Conservation (phyloP, 257 asterid genomes). For the Dorcoceras hygrometricum region DNA sequence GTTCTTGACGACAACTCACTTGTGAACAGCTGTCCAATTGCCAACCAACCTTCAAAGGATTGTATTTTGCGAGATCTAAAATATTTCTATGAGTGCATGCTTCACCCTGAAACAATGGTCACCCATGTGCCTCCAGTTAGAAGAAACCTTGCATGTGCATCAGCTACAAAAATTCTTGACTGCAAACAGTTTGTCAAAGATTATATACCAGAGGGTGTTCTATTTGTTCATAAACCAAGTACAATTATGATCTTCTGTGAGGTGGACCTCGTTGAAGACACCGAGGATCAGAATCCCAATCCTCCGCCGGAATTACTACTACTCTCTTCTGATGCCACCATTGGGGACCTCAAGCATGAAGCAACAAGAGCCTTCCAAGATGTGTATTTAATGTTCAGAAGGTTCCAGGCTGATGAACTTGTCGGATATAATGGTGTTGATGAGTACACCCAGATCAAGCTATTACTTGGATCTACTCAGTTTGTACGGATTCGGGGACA, state of each 20-base stretch:
- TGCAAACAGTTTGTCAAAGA: conserved; percentile 91
- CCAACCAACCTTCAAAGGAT: conserved; percentile 55
- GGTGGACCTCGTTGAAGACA: conserved; percentile 65
- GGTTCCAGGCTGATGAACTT: conserved; percentile 81
- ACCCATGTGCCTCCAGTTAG: conserved; percentile 39
- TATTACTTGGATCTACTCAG: conserved; percentile 63
- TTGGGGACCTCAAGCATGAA: conserved; percentile 77
- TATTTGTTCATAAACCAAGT: conserved; percentile 33
- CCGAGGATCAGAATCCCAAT: conserved; percentile 40
- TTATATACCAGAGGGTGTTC: conserved; percentile 49
- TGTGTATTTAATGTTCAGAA: conserved; percentile 66
- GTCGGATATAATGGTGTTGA: conserved; percentile 73
- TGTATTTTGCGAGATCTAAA: conserved; percentile 64
- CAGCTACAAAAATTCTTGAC: conserved; percentile 65
- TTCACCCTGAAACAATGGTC: conserved; percentile 61
- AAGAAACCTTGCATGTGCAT: conserved; percentile 39
- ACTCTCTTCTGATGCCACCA: conserved; percentile 68
- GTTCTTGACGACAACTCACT: conserved; percentile 21
- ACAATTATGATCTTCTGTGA: conserved; percentile 65
- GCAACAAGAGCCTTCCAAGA: conserved; percentile 81
- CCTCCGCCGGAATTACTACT: conserved; percentile 79
- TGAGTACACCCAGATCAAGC: conserved; percentile 79
- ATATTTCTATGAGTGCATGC: conserved; percentile 66
- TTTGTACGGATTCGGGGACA: conserved; percentile 54
- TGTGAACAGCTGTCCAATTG: conserved; percentile 21